Base-by-base conservation (phyloP, 768 basidiomycete species). In the Pulveroboletus frians region DNA sequence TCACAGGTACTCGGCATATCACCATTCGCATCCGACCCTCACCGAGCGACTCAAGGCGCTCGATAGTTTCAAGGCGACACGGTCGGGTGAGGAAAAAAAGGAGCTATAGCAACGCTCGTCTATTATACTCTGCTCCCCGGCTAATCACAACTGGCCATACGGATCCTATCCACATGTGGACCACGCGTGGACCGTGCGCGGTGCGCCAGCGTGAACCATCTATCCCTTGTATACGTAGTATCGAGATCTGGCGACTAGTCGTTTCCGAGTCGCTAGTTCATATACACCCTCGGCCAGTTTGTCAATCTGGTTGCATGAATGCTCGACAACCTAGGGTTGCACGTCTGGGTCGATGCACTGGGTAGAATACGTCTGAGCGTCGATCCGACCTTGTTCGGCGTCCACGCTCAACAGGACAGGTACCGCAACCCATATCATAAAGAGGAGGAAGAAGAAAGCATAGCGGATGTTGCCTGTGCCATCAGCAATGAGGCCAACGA, bases 21-120 rank as follows among this genome's bases (percentile, higher is more conserved):
- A 96, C 67, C 92, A 97, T 69, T 93, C 89, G 40, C 95, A 99
- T 68, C 95, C 95, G 5, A 96, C 92, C 3, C 67, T 99, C 55
- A 86, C 88, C 32, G 94, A 99, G 71, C 79, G 94, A 8, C 72
- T 97, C 60, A 83, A 80, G 54, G 90, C 81, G 3, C 76, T 96
- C 34, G 91, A 95, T 51, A 64, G 69, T n/a, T 82, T 78, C 73
- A 76, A 82, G 58, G 68, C 66, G 5, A 68, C 73, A 52, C 70
- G 71, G 30, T 34, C 46, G 0, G 57, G 54, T 53, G 46, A 62
- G 49, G 54, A 37, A 40, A 68, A 66, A 48, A 68, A 69, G 53
- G 58, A 53, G 39, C 35, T 60, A 0, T 67, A 67, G 46, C 11
- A 4, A 15, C 4, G 30, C 15, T 13, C 21, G 13, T 14, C n/a